Evolutionary conservation across 2,329 filamentous ascomycete species (phyloP), one percentile per base, ranked within the genome.

Genomic region (Trichoderma koningiopsis): DNA sequence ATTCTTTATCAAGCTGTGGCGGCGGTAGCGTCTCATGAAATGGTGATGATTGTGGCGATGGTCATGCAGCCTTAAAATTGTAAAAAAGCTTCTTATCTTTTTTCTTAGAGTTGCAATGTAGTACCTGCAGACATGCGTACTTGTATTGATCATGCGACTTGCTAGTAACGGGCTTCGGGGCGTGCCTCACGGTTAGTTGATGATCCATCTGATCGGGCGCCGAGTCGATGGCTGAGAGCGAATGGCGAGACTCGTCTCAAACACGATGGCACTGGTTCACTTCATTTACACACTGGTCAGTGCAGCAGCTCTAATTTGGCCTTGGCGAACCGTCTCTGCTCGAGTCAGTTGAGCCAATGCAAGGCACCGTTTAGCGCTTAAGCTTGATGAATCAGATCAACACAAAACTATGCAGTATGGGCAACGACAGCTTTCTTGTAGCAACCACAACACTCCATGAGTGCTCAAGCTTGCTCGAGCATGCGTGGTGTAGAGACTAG

Each of bases 241-340:
- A 64, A 64, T 64, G 24, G 31, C 33, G 35, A 56, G 24, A 31
- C 33, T 65, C 35, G 62, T 65, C 52, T 31, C 24, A 52, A 35
- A 65, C 52, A 29, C 33, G 49, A 29, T 55, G 24, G 24, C 24
- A n/a, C 6, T 43, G 37, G 24, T 22, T 35, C 29, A 24, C 40
- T 66, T 37, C 53, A 35, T 67, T 67, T 59, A 67, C 63, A 59
- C 14, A 55, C 31, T 59, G 55, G 63, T 43, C 63, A 67, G 55
- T 67, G 55, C 63, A 58, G 33, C 27, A 53, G 61, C 61, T 64
- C 61, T 53, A 29, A 55, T 58, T 24, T n/a, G 37, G 53, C 40
- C 37, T 61, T 61, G 58, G 58, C 58, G 58, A 61, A 61, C 40
- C 19, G 47, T 27, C 14, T n/a, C 16, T 43, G 53, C 37, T 58